Percentiles rank a stretch among this genome's conserved stretches.
Conservation (phyloP, 1,284 basidiomycete genomes). For the Ganoderma leucocontextum region DNA sequence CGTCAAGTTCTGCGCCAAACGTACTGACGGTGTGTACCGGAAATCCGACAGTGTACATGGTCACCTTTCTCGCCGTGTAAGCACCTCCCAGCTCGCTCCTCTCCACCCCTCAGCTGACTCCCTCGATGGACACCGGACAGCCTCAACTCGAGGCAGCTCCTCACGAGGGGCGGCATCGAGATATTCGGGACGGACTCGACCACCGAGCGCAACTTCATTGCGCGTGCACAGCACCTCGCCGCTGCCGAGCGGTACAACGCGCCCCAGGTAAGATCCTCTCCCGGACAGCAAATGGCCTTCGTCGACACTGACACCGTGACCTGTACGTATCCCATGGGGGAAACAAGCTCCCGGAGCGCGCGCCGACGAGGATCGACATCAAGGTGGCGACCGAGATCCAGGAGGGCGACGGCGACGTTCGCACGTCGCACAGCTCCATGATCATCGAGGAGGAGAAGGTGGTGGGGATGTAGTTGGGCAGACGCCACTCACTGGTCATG, state of each 20-base stretch:
- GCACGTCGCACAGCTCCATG: background rate
- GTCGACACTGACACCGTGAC: too few relatives aligned
- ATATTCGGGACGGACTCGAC: conserved; percentile 5
- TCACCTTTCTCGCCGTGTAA: conserved; percentile 7
- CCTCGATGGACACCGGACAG: background rate
- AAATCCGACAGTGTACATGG: background rate
- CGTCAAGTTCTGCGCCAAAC: background rate
- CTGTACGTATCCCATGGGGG: background rate
- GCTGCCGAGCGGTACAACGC: conserved; percentile 19
- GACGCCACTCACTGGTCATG: background rate
- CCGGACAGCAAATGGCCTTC: too few relatives aligned
- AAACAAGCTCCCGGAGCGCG: background rate
- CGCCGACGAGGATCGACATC: conserved; percentile 7
- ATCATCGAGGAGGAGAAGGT: background rate
- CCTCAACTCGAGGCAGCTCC: background rate
- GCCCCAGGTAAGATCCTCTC: conserved; percentile 2
- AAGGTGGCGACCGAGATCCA: conserved; percentile 13
- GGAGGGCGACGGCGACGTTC: background rate
- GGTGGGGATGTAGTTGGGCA: background rate
- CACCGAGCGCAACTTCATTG: conserved; percentile 12
- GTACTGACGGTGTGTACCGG: background rate
- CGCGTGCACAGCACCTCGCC: conserved; percentile 15
- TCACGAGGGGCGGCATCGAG: conserved; percentile 10
- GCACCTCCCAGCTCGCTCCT: background rate
- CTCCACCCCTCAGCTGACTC: background rate